Evolutionary conservation across 2,329 filamentous ascomycete genomes (phyloP), one percentile per base, ranked within the genome.

Genomic region (Paecilomyces dactylethromorphus): DNA sequence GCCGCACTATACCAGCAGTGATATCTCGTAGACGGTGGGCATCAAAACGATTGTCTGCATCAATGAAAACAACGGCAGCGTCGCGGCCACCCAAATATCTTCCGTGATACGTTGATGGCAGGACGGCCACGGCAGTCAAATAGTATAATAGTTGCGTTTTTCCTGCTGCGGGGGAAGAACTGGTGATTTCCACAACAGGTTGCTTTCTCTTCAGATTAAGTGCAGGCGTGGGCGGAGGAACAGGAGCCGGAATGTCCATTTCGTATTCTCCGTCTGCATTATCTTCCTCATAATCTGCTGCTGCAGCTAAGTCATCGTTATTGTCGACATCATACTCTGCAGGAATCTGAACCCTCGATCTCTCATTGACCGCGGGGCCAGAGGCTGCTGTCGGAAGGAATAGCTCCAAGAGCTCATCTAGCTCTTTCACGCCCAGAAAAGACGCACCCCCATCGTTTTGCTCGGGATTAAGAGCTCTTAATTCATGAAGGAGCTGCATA

Each of bases 141-240:
- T 82, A 78, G 70, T 87, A 85, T 35, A 87, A 72, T 0, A 88
- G 67, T 35, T 83, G 80, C 0, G 84, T 83, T 70, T 86, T 87
- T 10, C 85, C 85, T 11, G 78, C 74, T 26, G 78, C 79, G 3
- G 83, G 73, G 12, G 74, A 73, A 35, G 75, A 71, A 55, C 82
- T 83, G 21, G 80, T 76, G 53, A 87, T 74, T 66, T 87, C 84
- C 55, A 87, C 63, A 4, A 82, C 74, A 0, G 79, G 75, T 18
- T 33, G n/a, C 13, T 18, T 24, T 53, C 35, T 57, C n/a, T 57
- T 56, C 45, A 53, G 33, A 21, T 22, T 22, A 6, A 29, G 3
- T 22, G 15, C 57, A n/a, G 52, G 55, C 12, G 15, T 58, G 31
- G 52, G 24, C 26, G 35, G 21, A 22, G 49, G 12, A 21, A 22